Evolutionary conservation across 2,329 filamentous ascomycete species (phyloP).

Genomic region (Hirsutella rhossiliensis): DNA sequence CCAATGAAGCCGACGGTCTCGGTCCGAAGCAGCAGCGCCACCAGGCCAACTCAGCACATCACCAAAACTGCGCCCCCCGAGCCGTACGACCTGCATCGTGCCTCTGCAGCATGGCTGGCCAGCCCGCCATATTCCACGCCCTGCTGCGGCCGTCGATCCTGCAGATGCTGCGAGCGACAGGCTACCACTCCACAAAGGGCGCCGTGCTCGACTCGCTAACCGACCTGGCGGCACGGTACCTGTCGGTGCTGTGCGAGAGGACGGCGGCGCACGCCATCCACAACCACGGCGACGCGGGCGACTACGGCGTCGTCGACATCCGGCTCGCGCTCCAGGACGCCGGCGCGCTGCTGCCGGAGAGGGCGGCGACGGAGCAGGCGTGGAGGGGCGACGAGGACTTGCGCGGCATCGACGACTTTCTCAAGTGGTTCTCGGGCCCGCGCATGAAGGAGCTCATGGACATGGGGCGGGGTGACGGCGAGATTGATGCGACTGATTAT

Average conservation of each 20-base stretch:
- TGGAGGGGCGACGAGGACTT: slow-evolving; percentile 63
- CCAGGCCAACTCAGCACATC: not conserved
- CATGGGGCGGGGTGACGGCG: slow-evolving; percentile 61
- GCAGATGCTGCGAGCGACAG: slow-evolving; percentile 82
- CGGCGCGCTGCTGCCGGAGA: slow-evolving; percentile 60
- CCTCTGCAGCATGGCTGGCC: slow-evolving; percentile 26
- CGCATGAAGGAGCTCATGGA: slow-evolving; percentile 70
- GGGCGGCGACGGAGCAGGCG: slow-evolving; percentile 55
- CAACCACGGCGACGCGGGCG: slow-evolving; percentile 46
- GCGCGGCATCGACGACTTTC: slow-evolving; percentile 64
- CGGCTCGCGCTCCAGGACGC: slow-evolving; percentile 75
- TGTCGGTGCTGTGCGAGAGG: slow-evolving; percentile 60
- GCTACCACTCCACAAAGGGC: slow-evolving; percentile 73
- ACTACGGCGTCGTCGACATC: slow-evolving; percentile 55
- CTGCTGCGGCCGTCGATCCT: slow-evolving; percentile 79
- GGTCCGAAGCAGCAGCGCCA: slow-evolving; percentile 8
- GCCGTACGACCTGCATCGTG: not conserved
- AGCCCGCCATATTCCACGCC: slow-evolving; percentile 49
- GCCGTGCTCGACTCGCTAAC: slow-evolving; percentile 80
- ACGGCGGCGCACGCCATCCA: slow-evolving; percentile 60
- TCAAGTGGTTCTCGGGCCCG: slow-evolving; percentile 65
- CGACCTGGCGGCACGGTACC: slow-evolving; percentile 73
- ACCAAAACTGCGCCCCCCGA: no score
- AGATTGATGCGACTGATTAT: slow-evolving; percentile 56
- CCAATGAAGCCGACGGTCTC: slow-evolving; percentile 18